phyloP scores from a whole-genome alignment of 1,284 basidiomycete genomes.

The Termitomyces sp. region DNA sequence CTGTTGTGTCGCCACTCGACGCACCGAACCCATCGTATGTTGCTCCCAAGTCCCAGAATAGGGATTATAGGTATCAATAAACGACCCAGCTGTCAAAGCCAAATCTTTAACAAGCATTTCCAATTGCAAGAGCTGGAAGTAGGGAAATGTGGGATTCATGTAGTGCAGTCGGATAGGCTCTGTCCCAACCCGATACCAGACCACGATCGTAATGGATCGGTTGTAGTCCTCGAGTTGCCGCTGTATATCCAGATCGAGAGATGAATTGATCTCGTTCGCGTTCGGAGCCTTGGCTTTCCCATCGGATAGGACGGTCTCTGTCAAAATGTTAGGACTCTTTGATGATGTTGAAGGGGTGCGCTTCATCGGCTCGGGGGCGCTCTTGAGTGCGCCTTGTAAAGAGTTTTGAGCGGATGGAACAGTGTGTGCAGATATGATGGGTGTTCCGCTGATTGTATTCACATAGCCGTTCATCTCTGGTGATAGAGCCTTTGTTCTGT shows the following conservation, averaged over 20 bases:
- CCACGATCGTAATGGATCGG: constrained; percentile 54
- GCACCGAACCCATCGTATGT: constrained; percentile 31
- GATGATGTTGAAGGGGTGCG: constrained; percentile 1
- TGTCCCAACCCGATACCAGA: constrained; percentile 62
- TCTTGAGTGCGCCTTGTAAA: constrained; percentile 14
- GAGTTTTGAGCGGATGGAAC: constrained; percentile 12
- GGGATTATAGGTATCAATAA: constrained; percentile 56
- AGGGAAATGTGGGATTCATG: constrained; percentile 56
- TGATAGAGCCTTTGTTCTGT: background rate
- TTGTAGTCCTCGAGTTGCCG: constrained; percentile 36
- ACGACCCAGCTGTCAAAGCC: constrained; percentile 42
- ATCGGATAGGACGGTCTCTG: constrained; percentile 1
- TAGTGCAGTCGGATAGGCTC: constrained; percentile 58
- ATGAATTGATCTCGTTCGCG: background rate
- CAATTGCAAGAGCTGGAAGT: constrained; percentile 36
- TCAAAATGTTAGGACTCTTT: constrained; percentile 4
- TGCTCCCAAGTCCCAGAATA: constrained; percentile 52
- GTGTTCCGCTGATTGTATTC: constrained; percentile 4
- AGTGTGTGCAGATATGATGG: constrained; percentile 5
- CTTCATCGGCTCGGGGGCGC: constrained; percentile 5
- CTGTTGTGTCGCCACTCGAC: constrained; percentile 34
- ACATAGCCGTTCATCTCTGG: constrained; percentile 7
- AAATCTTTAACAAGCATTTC: constrained; percentile 43
- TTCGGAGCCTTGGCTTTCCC: background rate
- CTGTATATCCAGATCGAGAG: constrained; percentile 28